Evolutionary conservation across 225 moss, liverwort and hornwort species (phyloP).

Genomic region (Polytrichum formosum): DNA sequence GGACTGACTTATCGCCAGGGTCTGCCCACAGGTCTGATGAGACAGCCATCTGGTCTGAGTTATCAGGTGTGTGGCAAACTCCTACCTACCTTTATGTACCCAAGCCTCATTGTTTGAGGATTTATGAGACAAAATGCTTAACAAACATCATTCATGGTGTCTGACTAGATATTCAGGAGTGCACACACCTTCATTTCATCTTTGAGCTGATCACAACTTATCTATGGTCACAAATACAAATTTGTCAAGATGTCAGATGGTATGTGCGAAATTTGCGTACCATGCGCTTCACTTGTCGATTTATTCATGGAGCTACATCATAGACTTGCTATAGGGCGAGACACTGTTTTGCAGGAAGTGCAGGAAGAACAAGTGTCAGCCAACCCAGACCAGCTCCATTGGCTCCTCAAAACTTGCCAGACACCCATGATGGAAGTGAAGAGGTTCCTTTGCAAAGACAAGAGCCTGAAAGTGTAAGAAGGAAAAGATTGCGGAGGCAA

Average conservation of each 20-base stretch:
- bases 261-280: too few species aligned
- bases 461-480: conserved; percentile 28
- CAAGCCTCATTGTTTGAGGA: too few species aligned
- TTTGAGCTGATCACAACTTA: not conserved
- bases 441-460: conserved; percentile 49
- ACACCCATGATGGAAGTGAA: conserved; percentile 49
- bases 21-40: conserved; percentile 62
- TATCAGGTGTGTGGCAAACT: conserved; percentile 40
- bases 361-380: conserved; percentile 40
- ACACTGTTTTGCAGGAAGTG: conserved; percentile 36
- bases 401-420: conserved; percentile 25
- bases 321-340: too few species aligned
- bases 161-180: not conserved
- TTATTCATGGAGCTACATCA: too few species aligned
- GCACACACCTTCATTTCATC: not conserved
- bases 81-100: too few species aligned
- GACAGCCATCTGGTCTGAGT: conserved; percentile 69
- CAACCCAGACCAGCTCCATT: conserved; percentile 33
- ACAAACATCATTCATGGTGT: not conserved
- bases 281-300: not conserved
- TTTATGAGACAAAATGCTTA: too few species aligned
- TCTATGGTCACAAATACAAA: not conserved
- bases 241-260: too few species aligned
- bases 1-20: conserved; percentile 36
- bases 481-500: conserved; percentile 38